Evolutionary conservation across 768 basidiomycete species (phyloP).

Genomic region (Trametes maxima): DNA sequence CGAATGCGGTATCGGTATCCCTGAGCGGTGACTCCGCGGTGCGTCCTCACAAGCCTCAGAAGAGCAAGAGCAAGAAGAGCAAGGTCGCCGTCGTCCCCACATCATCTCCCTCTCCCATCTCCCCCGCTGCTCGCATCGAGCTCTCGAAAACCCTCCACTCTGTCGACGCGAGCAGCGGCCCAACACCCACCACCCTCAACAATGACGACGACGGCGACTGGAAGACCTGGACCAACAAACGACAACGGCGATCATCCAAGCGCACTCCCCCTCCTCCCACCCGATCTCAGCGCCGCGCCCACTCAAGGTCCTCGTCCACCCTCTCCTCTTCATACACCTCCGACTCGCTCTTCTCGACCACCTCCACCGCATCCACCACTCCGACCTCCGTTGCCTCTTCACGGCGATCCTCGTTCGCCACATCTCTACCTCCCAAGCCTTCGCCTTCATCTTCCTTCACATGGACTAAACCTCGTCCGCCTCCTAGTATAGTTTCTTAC

Average conservation of each 20-base stretch:
- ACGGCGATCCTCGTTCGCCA: not conserved
- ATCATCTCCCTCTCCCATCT: too few relatives aligned
- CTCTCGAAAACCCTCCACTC: too few relatives aligned
- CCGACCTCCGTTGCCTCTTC: not conserved
- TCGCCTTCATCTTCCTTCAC: not conserved
- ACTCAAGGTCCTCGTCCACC: constrained; percentile 2
- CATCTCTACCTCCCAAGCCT: not conserved
- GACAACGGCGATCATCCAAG: not conserved
- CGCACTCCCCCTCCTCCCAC: not conserved
- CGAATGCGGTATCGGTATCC: too few relatives aligned
- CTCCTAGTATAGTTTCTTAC: not conserved
- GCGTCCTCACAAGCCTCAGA: too few relatives aligned
- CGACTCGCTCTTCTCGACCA: not conserved
- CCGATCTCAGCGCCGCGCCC: not conserved
- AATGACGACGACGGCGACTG: not conserved
- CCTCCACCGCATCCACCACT: not conserved
- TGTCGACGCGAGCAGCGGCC: too few relatives aligned
- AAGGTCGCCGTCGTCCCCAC: too few relatives aligned
- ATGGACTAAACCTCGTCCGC: not conserved
- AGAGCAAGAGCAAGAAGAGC: too few relatives aligned
- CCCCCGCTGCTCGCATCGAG: too few relatives aligned
- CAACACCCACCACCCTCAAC: not conserved
- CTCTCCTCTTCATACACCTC: not conserved
- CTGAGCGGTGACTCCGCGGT: too few relatives aligned
- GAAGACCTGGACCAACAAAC: not conserved